These are phyloP conservation scores for Rubroboletus satanas DNA, from an alignment of 768 basidiomycete genomes.

Conservation along the genomic window DNA sequence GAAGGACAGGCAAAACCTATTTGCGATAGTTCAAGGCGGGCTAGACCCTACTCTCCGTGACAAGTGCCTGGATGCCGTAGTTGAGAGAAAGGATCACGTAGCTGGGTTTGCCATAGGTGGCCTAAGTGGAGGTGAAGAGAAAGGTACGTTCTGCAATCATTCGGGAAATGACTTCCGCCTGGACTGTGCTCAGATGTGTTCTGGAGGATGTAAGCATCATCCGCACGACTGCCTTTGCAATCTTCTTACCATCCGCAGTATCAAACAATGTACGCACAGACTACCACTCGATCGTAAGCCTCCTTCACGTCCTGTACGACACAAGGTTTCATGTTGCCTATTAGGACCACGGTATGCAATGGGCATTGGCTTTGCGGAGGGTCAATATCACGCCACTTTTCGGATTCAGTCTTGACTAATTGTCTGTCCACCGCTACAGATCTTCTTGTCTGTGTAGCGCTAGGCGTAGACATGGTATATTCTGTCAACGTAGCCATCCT, in stretches of 20 bases:
- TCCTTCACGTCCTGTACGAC: background rate
- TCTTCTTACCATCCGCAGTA: constrained; percentile 40
- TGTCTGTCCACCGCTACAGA: constrained; percentile 42
- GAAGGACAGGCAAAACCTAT: constrained; percentile 70
- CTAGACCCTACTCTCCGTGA: constrained; percentile 68
- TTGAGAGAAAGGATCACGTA: constrained; percentile 66
- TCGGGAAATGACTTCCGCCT: constrained; percentile 4
- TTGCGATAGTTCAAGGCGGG: constrained; percentile 91
- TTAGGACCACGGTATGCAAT: constrained; percentile 86
- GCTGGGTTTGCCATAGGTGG: constrained; percentile 93
- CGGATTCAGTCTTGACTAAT: background rate
- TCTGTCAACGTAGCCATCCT: background rate
- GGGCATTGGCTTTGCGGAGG: constrained; percentile 92
- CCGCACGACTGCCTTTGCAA: background rate
- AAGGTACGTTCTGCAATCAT: constrained; percentile 48
- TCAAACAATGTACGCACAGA: constrained; percentile 76
- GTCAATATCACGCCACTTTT: constrained; percentile 33
- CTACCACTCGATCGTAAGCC: constrained; percentile 72
- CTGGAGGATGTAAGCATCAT: constrained; percentile 68
- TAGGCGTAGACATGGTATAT: constrained; percentile 88
- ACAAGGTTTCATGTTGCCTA: constrained; percentile 9
- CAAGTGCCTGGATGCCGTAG: constrained; percentile 78
- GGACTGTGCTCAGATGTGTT: constrained; percentile 56
- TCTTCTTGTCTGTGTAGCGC: constrained; percentile 82
- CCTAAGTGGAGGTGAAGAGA: constrained; percentile 87